Base-by-base conservation (phyloP, 139 green algal genomes). In the Dunaliella sp. region DNA sequence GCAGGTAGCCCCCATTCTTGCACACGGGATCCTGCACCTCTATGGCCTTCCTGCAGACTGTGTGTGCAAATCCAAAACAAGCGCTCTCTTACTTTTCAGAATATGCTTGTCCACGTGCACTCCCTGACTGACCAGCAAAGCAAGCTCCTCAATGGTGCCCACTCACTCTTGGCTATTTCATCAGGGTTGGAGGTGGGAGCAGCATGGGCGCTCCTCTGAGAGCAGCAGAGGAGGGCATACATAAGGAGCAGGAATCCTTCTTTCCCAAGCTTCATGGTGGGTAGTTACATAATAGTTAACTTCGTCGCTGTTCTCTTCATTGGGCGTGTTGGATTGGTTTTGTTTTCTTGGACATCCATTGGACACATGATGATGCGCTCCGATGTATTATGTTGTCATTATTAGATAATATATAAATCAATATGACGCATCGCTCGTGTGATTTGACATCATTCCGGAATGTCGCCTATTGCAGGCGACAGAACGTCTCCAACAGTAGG, bases 1-100 rank as follows among this genome's bases (percentile, higher is more conserved):
- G 87, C 31, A 95, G 81, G 36, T 89, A 88, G n/a, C 92, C 92
- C 12, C 90, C 91, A 78, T 95, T 90, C 36, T 89, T 83, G 83
- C 92, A 95, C 24, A 88, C 77, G 1, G 92, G 92, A 73, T 93
- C 92, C 30, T 88, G 58, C n/a, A 83, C 57, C 1, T 84, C 34
- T 1, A 86, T 80, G 2, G 78, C 75, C 1, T 89, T 74, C 37
- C 86, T 83, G 80, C 88, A 91, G 80, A 91, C 88, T 91, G 88
- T 79, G n/a, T n/a, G n/a, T n/a, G n/a, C n/a, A n/a, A n/a, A 81
- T 2, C 36, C 81, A 3, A 65, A 86, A 31, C 32, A 31, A 82
- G 32, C 2, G 38, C 21, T 22, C 33, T 24, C 75, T 16, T 24
- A n/a, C 22, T 76, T 22, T 22, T 80, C 75, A 74, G 58, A 74